Percentiles rank a stretch among this genome's conserved stretches.
These are phyloP conservation scores for Vitis labrusca DNA, from an alignment of 164 flowering plant species.

Conservation along the genomic window DNA sequence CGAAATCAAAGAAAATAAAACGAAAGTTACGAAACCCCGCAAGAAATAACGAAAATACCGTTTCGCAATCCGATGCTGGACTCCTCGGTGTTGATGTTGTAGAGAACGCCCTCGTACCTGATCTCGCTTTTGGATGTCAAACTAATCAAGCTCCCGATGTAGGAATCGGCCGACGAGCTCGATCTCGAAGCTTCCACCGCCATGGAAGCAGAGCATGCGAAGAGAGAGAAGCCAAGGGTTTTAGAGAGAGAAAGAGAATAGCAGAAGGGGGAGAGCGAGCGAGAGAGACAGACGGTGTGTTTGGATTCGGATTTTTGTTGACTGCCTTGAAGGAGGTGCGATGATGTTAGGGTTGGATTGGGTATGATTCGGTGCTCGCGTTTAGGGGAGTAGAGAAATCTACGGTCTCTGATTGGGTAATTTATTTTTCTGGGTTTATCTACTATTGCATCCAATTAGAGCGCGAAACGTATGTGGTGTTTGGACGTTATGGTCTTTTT, in stretches of 20 bases:
- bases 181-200: slow-evolving; percentile 61
- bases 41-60: slow-evolving; percentile 38
- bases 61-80: slow-evolving; percentile 83
- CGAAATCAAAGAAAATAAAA: background rate
- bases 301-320: too few relatives aligned
- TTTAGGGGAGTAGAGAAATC: too few relatives aligned
- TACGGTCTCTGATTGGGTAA: too few relatives aligned
- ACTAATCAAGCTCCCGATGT: slow-evolving; percentile 93
- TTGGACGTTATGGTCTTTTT: too few relatives aligned
- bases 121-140: slow-evolving; percentile 90
- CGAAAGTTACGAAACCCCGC: background rate
- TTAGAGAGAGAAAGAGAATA: background rate
- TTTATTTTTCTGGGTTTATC: too few relatives aligned
- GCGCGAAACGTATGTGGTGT: too few relatives aligned
- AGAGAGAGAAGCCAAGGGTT: background rate
- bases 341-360: too few relatives aligned
- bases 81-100: slow-evolving; percentile 87
- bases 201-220: slow-evolving; percentile 24
- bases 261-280: too few relatives aligned
- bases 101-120: slow-evolving; percentile 86
- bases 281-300: too few relatives aligned
- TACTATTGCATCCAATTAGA: too few relatives aligned
- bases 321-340: too few relatives aligned
- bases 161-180: slow-evolving; percentile 72
- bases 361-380: too few relatives aligned